Conservation (phyloP, 305 asterid genomes). For the Vinca major region DNA sequence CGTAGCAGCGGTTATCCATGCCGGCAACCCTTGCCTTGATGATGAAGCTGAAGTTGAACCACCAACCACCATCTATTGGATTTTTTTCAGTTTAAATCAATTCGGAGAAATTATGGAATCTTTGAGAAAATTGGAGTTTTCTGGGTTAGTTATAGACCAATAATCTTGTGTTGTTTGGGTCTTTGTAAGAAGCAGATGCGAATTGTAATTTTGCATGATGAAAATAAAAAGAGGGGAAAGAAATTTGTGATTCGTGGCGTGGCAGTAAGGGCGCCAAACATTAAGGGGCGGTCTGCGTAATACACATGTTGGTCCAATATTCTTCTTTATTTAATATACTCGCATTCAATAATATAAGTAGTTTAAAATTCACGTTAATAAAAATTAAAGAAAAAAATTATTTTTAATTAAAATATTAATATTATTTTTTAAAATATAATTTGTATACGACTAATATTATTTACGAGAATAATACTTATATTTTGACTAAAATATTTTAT, state of each 20-base stretch:
- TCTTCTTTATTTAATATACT: too few relatives aligned
- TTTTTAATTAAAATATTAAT: too few relatives aligned
- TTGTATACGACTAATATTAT: too few relatives aligned
- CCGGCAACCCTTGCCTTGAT: slow-evolving; percentile 35
- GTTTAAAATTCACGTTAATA: too few relatives aligned
- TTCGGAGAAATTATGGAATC: not conserved
- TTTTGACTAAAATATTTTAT: too few relatives aligned
- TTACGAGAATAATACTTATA: too few relatives aligned
- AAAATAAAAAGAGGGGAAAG: not conserved
- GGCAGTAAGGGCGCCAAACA: slow-evolving; percentile 33
- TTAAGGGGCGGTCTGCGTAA: slow-evolving; percentile 2
- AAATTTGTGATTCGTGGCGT: slow-evolving; percentile 36
- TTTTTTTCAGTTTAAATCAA: not conserved
- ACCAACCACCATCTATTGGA: slow-evolving; percentile 26
- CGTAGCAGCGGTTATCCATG: slow-evolving; percentile 50
- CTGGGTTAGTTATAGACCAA: not conserved
- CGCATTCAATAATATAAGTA: too few relatives aligned
- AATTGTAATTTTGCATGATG: slow-evolving; percentile 21
- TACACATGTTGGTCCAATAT: slow-evolving; percentile 3
- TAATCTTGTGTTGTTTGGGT: not conserved
- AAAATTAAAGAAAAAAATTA: too few relatives aligned
- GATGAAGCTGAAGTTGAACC: slow-evolving; percentile 25
- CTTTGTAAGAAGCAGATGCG: not conserved
- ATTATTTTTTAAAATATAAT: too few relatives aligned
- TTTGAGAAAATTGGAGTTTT: not conserved